A percentile compares a stretch with the other conserved stretches of the same genome.
phyloP scores from a whole-genome alignment of 2,329 filamentous ascomycete species.

The Knoxdaviesia capensis region DNA sequence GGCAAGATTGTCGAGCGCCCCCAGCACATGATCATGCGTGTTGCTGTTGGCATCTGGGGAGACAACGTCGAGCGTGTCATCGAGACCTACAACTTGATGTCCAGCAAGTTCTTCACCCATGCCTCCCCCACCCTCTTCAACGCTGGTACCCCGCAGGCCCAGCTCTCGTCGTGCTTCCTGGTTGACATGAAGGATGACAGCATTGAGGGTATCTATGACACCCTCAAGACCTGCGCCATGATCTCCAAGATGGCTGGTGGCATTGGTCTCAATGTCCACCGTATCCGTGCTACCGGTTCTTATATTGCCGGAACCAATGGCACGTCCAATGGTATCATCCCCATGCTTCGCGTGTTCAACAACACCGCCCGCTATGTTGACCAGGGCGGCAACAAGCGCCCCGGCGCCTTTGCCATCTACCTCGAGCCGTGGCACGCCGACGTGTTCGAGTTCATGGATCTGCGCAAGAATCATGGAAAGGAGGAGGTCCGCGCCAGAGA shows the following conservation, averaged over 20 bases:
- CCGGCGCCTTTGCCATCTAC: slow-evolving; percentile 96
- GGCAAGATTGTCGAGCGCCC: slow-evolving; percentile 94
- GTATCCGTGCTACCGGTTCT: slow-evolving; percentile 89
- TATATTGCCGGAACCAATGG: slow-evolving; percentile 98
- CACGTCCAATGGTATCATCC: slow-evolving; percentile 90
- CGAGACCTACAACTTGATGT: slow-evolving; percentile 98
- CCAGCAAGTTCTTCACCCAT: slow-evolving; percentile 94
- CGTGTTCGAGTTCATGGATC: slow-evolving; percentile 90
- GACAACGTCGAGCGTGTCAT: slow-evolving; percentile 86
- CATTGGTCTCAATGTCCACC: slow-evolving; percentile 90
- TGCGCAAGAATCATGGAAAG: slow-evolving; percentile 98
- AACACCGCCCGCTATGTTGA: slow-evolving; percentile 98
- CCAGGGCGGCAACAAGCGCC: slow-evolving; percentile 97
- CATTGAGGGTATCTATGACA: slow-evolving; percentile 98
- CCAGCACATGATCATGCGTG: slow-evolving; percentile 99
- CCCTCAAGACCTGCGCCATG: slow-evolving; percentile 97
- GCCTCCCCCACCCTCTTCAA: slow-evolving; percentile 97
- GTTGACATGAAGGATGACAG: slow-evolving; percentile 99
- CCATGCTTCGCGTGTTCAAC: slow-evolving; percentile 98
- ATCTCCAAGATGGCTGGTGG: slow-evolving; percentile 99
- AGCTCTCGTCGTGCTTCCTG: slow-evolving; percentile 95
- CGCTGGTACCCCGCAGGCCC: slow-evolving; percentile 81
- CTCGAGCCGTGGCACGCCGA: slow-evolving; percentile 98
- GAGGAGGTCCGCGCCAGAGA: slow-evolving; percentile 94
- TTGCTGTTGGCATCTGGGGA: slow-evolving; percentile 89